Conservation (phyloP, 495 filamentous ascomycete species). For the Podospora pseudoanserina region DNA sequence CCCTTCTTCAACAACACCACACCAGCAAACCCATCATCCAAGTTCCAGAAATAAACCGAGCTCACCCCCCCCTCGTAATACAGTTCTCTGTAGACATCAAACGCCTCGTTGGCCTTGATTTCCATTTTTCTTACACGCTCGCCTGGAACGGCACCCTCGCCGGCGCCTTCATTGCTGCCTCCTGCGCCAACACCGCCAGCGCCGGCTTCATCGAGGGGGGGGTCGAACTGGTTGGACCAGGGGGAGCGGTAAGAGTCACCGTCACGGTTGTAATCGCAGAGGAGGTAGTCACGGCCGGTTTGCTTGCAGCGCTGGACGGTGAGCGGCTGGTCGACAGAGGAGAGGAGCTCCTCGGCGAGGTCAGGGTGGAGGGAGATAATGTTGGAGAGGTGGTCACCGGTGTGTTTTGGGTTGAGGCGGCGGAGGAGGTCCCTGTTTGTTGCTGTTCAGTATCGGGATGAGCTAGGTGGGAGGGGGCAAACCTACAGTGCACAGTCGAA, state of each 20-base stretch:
- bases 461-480: slow-evolving; percentile 11
- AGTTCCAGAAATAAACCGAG: slow-evolving; percentile 96
- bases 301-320: slow-evolving; percentile 78
- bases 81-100: slow-evolving; percentile 94
- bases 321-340: slow-evolving; percentile 93
- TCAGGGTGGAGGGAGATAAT: slow-evolving; percentile 84
- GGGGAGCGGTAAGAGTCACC: slow-evolving; percentile 95
- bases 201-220: slow-evolving; percentile 57
- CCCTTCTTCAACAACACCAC: slow-evolving; percentile 95
- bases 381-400: slow-evolving; percentile 73
- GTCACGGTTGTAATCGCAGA: slow-evolving; percentile 99
- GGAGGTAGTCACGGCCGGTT: slow-evolving; percentile 90
- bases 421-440: slow-evolving; percentile 86
- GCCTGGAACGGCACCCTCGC: slow-evolving; percentile 70
- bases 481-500: slow-evolving; percentile 81
- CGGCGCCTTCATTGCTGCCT: slow-evolving; percentile 42
- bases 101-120: slow-evolving; percentile 86
- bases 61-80: slow-evolving; percentile 97
- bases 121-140: slow-evolving; percentile 91
- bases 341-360: slow-evolving; percentile 95
- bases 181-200: slow-evolving; percentile 39
- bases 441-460: background rate
- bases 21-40: slow-evolving; percentile 97
- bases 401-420: slow-evolving; percentile 90
- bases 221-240: slow-evolving; percentile 98